Base-by-base conservation (phyloP, 2,329 filamentous ascomycete genomes). In the Aspergillus ochraceus region DNA sequence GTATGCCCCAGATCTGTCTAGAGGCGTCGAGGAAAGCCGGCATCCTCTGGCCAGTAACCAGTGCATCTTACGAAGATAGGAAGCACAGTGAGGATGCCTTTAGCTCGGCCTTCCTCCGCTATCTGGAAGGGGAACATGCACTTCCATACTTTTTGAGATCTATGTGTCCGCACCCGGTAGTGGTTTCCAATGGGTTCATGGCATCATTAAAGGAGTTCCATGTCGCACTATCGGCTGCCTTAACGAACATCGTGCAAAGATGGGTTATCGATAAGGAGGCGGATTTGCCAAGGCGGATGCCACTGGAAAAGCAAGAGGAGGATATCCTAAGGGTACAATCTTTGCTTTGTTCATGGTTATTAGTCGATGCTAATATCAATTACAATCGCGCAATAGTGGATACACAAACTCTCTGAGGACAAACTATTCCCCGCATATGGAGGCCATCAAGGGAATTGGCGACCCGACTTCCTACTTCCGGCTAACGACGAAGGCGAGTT, bases 241-340 rank as follows among this genome's bases (percentile, higher is more conserved):
- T 71, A 8, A 60, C 59, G 19, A 61, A 70, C 55, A 70, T 71
- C 20, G 62, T 71, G 6, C 59, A 68, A 29, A 56, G 70, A 63
- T 72, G 68, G 69, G 69, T 65, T 63, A 60, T 60, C 3, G 69
- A 72, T 52, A n/a, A 32, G 0, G 50, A 64, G 12, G 64, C 68
- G 2, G 14, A 51, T 1, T 68, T 72, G 20, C 64, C 67, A 1
- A 39, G 52, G n/a, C 62, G 68, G 2, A 71, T 72, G 70, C 69
- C 70, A 3, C 50, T 71, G 17, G 66, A 68, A 24, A 29, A 47
- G 2, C 46, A 64, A 3, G 70, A 70, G 47, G 70, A 71, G 45
- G 59, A 66, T 19, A 39, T 72, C 2, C 54, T 72, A 24, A 58
- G 52, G 19, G 68, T 70, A 46, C 17, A 47, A 51, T 24, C 17